phyloP scores from a whole-genome alignment of 371 early-diverging fungal species.

The Mortierella sp. region DNA sequence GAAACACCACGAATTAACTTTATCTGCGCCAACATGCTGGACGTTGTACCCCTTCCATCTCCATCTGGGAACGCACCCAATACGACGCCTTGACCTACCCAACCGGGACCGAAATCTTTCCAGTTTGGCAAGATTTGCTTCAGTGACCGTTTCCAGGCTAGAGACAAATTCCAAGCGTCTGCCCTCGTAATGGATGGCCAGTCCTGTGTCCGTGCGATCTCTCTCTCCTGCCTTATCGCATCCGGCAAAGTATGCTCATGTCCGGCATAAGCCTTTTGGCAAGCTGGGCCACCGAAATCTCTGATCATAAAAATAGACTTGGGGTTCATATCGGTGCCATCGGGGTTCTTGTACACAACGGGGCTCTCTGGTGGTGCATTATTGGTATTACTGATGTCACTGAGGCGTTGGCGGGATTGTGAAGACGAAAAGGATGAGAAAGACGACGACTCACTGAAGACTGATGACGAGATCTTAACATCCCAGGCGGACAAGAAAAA shows the following conservation, averaged over 20 bases:
- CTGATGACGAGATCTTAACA: slow-evolving; percentile 17
- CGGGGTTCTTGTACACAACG: slow-evolving; percentile 34
- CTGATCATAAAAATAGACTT: slow-evolving; percentile 44
- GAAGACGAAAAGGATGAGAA: slow-evolving; percentile 7
- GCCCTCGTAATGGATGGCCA: slow-evolving; percentile 19
- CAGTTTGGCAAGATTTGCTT: slow-evolving; percentile 47
- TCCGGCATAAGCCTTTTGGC: slow-evolving; percentile 18
- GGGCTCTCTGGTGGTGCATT: slow-evolving; percentile 1
- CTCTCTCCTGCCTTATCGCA: slow-evolving; percentile 26
- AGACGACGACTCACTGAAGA: background rate
- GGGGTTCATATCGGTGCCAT: slow-evolving; percentile 43
- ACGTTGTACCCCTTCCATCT: slow-evolving; percentile 26
- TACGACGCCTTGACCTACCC: slow-evolving; percentile 54
- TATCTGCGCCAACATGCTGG: slow-evolving; percentile 38
- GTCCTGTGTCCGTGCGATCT: slow-evolving; percentile 7
- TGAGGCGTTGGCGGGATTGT: slow-evolving; percentile 8
- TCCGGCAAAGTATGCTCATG: slow-evolving; percentile 5
- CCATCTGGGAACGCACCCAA: slow-evolving; percentile 32
- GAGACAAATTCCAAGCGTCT: slow-evolving; percentile 23
- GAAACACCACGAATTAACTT: slow-evolving; percentile 46
- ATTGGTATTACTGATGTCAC: background rate
- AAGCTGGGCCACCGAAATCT: slow-evolving; percentile 29
- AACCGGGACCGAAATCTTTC: slow-evolving; percentile 34
- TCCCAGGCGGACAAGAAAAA: slow-evolving; percentile 33
- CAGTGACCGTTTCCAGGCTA: slow-evolving; percentile 39